Evolutionary conservation across 768 basidiomycete species (phyloP), one percentile per base, ranked within the genome.

Genomic region (Pulveroboletus sp.): DNA sequence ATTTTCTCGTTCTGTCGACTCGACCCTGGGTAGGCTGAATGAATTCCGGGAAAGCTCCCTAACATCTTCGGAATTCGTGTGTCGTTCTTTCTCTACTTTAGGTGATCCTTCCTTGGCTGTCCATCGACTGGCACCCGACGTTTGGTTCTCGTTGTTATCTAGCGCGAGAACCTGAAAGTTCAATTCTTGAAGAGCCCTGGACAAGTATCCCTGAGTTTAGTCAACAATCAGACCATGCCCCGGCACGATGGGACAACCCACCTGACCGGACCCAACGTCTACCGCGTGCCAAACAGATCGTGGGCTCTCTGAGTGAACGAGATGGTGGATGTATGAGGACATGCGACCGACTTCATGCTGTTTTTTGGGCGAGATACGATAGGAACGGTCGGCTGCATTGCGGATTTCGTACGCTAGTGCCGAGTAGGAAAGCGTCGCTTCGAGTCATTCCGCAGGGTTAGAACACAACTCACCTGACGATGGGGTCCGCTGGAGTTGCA

Each of bases 321-420:
- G 60, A 15, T 57, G 59, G 35, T 65, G 60, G 26, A 84, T 70
- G 66, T 79, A 84, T 7, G 73, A 64, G 15, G 74, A 69, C 84
- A 88, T 88, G 42, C 78, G 76, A 1, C 68, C 56, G 40, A 89
- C 84, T 62, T 89, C 87, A 54, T 89, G 86, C 3, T 71, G 69
- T 62, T 89, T 89, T 64, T 89, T 89, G 6, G 85, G 85, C 5
- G 84, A 86, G 78, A 86, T 83, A 14, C 86, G 83, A 30, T 65
- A 63, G 26, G 51, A 33, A 18, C 57, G 53, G 47, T 45, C 39
- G 37, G 48, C 39, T 15, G 41, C 47, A 27, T 18, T 21, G 39
- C 32, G 36, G 14, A 43, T 47, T 39, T 52, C 49, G 47, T 54
- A 52, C 6, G 40, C 55, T 59, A 26, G 30, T 27, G 8, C 43